phyloP scores from a whole-genome alignment of 345 rosid species.

The Brassica nigra region DNA sequence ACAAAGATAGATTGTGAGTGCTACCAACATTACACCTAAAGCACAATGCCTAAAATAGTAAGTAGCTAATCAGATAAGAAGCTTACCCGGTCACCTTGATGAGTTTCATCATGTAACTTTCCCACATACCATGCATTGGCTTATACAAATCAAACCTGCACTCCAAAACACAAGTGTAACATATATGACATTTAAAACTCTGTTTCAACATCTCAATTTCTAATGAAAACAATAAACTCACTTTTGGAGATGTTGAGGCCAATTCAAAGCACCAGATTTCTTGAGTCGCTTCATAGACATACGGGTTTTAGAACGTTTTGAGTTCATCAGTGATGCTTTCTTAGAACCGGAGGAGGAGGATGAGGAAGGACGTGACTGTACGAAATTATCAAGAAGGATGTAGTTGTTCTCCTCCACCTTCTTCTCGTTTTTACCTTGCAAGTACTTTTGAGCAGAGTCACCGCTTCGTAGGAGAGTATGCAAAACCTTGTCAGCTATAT shows the following conservation, averaged over 20 bases:
- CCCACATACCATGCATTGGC: slow-evolving; percentile 84
- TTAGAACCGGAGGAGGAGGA: slow-evolving; percentile 43
- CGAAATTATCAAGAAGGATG: slow-evolving; percentile 82
- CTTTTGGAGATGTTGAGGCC: slow-evolving; percentile 60
- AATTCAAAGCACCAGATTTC: slow-evolving; percentile 57
- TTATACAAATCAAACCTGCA: slow-evolving; percentile 58
- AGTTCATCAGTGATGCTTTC: slow-evolving; percentile 50
- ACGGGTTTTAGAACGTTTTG: slow-evolving; percentile 77
- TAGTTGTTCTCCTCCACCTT: slow-evolving; percentile 65
- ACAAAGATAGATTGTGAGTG: neutral
- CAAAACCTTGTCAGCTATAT: slow-evolving; percentile 57
- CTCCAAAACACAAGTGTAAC: slow-evolving; percentile 25
- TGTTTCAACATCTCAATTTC: neutral
- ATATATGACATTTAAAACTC: neutral
- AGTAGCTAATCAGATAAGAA: neutral
- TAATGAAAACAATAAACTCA: slow-evolving; percentile 37
- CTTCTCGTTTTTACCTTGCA: slow-evolving; percentile 65
- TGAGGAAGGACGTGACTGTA: slow-evolving; percentile 47
- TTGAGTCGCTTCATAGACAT: slow-evolving; percentile 82
- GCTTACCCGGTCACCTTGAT: slow-evolving; percentile 60
- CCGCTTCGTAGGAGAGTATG: slow-evolving; percentile 78
- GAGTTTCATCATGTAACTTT: slow-evolving; percentile 55
- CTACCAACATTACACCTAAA: neutral
- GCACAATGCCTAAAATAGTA: neutral
- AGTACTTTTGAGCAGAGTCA: slow-evolving; percentile 77